phyloP scores from a whole-genome alignment of 2,329 filamentous ascomycete genomes.

The Aspergillus tamarii region DNA sequence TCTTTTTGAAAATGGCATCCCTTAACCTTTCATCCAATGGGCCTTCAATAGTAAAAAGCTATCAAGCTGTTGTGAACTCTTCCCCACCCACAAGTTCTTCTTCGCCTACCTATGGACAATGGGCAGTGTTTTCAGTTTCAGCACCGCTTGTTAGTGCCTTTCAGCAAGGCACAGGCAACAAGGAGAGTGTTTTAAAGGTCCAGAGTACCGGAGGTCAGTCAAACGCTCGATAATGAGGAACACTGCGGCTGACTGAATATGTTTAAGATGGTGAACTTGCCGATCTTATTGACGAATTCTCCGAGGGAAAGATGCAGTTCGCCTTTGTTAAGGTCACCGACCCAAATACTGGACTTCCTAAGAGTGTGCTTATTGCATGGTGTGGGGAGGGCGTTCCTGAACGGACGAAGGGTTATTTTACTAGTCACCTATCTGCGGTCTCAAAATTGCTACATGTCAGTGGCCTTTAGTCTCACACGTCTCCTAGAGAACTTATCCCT shows the following conservation, averaged over 20 bases:
- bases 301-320: constrained; percentile 94
- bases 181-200: constrained; percentile 95
- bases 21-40: constrained; percentile 79
- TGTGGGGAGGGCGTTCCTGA: constrained; percentile 98
- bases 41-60: constrained; percentile 77
- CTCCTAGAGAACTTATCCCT: neutral
- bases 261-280: constrained; percentile 80
- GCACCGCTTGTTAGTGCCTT: constrained; percentile 92
- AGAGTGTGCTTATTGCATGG: constrained; percentile 92
- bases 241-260: constrained; percentile 23
- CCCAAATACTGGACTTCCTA: constrained; percentile 84
- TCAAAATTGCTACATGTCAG: constrained; percentile 83
- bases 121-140: constrained; percentile 92
- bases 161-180: constrained; percentile 75
- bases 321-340: constrained; percentile 97
- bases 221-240: too few species aligned
- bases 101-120: constrained; percentile 85
- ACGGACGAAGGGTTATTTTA: constrained; percentile 97
- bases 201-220: constrained; percentile 80
- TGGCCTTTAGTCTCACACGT: constrained; percentile 10
- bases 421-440: constrained; percentile 86
- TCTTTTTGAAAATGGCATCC: constrained; percentile 65
- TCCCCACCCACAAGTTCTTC: constrained; percentile 57
- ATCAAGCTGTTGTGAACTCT: constrained; percentile 68
- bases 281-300: constrained; percentile 93